Evolutionary conservation across 2,329 filamentous ascomycete species (phyloP).

Genomic region (Alternaria viburni): DNA sequence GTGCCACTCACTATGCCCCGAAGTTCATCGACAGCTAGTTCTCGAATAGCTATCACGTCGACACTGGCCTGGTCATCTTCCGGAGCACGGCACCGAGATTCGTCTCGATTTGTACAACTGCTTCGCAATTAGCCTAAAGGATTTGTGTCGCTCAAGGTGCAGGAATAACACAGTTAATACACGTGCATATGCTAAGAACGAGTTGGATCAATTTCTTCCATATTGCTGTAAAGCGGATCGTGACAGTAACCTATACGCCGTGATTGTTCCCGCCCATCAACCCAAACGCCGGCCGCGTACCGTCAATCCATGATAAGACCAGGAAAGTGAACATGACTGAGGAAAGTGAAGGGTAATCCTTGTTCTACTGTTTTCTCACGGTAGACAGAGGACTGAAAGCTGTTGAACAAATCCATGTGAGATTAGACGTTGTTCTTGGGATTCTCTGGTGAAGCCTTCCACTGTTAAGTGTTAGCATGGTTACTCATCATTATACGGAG

Average conservation of each 20-base stretch:
- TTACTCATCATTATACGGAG: background rate
- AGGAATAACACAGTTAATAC: constrained; percentile 29
- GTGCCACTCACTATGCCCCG: background rate
- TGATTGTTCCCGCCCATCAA: constrained; percentile 4
- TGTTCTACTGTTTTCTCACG: background rate
- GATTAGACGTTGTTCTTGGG: constrained; percentile 39
- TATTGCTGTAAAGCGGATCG: constrained; percentile 26
- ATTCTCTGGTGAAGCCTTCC: constrained; percentile 45
- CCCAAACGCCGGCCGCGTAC: constrained; percentile 1
- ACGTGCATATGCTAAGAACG: constrained; percentile 6
- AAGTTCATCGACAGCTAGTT: background rate
- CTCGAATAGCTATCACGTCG: background rate
- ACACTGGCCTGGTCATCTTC: background rate
- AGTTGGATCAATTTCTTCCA: constrained; percentile 25
- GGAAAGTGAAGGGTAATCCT: background rate
- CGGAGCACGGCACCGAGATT: background rate
- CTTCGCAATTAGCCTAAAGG: constrained; percentile 27
- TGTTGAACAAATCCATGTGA: background rate
- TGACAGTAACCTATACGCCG: constrained; percentile 12
- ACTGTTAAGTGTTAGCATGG: constrained; percentile 27
- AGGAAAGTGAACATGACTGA: background rate
- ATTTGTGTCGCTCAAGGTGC: constrained; percentile 25
- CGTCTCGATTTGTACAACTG: background rate
- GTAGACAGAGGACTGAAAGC: background rate
- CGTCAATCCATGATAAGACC: background rate